Conservation (phyloP, 371 early-diverging fungal genomes). For the Funneliformis caledonium region DNA sequence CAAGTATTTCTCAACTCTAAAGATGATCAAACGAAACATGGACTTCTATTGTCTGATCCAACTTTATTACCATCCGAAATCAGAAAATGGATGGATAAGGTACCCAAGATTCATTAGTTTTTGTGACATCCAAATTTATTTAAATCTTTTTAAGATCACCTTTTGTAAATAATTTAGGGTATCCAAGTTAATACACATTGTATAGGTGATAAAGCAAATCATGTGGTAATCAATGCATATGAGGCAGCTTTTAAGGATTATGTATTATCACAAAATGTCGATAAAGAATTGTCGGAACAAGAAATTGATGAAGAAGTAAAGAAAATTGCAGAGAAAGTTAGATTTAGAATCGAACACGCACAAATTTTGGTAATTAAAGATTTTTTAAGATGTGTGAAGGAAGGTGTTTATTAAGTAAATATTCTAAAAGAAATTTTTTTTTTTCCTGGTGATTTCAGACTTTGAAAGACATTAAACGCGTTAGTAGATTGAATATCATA, state of each 20-base stretch:
- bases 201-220: slow-evolving; percentile 55
- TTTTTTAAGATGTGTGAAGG: not conserved
- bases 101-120: not conserved
- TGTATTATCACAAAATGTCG: not conserved
- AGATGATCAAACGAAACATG: slow-evolving; percentile 44
- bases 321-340: slow-evolving; percentile 2
- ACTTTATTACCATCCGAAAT: slow-evolving; percentile 33
- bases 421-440: not conserved
- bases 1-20: not conserved
- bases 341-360: slow-evolving; percentile 54
- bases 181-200: slow-evolving; percentile 55
- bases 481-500: slow-evolving; percentile 47
- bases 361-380: slow-evolving; percentile 47
- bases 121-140: not conserved
- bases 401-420: not conserved
- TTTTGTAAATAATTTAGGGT: slow-evolving; percentile 39
- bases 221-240: slow-evolving; percentile 48
- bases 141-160: not conserved
- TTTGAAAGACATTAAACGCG: slow-evolving; percentile 46
- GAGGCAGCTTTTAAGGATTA: slow-evolving; percentile 39
- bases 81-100: slow-evolving; percentile 40
- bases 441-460: slow-evolving; percentile 24
- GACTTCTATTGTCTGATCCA: slow-evolving; percentile 44
- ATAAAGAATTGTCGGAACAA: slow-evolving; percentile 9
- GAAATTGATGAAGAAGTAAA: slow-evolving; percentile 16